Base-by-base conservation (phyloP, 139 green algal genomes). In the Volvox africanus region DNA sequence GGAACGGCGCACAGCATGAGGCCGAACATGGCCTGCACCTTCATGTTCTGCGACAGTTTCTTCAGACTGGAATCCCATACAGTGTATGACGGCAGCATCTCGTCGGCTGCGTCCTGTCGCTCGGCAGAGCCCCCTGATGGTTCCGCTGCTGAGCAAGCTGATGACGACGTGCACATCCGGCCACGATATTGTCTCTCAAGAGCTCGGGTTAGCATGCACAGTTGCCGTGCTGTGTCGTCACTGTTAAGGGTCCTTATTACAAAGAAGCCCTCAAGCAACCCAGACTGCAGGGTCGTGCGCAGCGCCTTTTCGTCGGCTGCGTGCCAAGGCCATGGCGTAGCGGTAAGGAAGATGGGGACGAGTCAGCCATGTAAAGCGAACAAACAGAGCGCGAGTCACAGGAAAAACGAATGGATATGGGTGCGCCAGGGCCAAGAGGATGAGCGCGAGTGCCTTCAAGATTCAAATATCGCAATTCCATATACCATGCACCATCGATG, bases 1-100 rank as follows among this genome's bases (percentile, higher is more conserved):
- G 80, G 89, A 37, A 94, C 89, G 9, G 85, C 61, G 50, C 82
- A 91, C 30, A 94, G 89, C 92, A 94, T 94, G 26, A 91, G 78
- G 14, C 89, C 89, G 55, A 82, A 94, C 86, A 94, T 77, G 32
- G 86, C 73, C 16, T 75, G 22, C 36, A 94, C 85, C 22, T 86
- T 93, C 50, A 65, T 67, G 61, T 21, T 76, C 30, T 80, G 32
- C 30, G 32, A 30, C 44, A 78, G 37, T 1, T 11, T 62, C 73
- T 85, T 91, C 20, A 94, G 62, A 18, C 75, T 26, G 24, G 30
- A 73, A 19, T 78, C 36, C 91, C 91, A 93, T 6, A 78, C 68
- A 28, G 24, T 24, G 36, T 82, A 90, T 68, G 68, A 35, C 30
- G 35, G 68, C 61, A 87, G 80, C 68, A 16, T 55, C 35, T 61